Evolutionary conservation across 306 rosid genomes (phyloP).

Genomic region (Glycine tomentella): DNA sequence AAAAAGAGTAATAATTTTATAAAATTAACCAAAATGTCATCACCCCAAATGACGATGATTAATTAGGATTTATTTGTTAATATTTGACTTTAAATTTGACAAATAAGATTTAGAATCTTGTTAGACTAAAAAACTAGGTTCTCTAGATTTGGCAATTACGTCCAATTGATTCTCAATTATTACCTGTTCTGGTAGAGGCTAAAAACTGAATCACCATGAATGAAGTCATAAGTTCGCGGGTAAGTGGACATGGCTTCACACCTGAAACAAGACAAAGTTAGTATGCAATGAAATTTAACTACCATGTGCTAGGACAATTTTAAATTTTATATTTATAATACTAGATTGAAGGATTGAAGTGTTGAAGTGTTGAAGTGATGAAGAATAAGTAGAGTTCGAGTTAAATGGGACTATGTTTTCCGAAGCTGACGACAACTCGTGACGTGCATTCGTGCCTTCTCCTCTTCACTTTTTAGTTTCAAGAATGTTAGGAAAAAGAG

Average conservation of each 20-base stretch:
- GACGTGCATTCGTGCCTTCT: too few species aligned
- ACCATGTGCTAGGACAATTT: conserved; percentile 33
- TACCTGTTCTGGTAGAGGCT: conserved; percentile 82
- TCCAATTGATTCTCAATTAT: conserved; percentile 19
- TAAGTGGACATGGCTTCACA: too few species aligned
- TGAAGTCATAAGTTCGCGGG: conserved; percentile 92
- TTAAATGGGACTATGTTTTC: too few species aligned
- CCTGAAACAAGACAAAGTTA: conserved; percentile 57
- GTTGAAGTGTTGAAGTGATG: too few species aligned
- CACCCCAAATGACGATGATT: too few species aligned
- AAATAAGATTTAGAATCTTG: not conserved
- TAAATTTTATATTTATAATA: conserved; percentile 11
- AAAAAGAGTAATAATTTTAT: too few species aligned
- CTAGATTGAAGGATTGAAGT: conserved; percentile 19
- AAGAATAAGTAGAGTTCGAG: too few species aligned
- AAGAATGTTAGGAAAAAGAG: too few species aligned
- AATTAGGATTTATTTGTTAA: not conserved
- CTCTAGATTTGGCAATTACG: not conserved
- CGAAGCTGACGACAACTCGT: too few species aligned
- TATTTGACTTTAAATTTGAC: not conserved
- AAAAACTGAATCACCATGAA: conserved; percentile 85
- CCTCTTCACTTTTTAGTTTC: too few species aligned
- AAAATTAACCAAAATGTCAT: too few species aligned
- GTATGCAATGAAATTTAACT: conserved; percentile 31
- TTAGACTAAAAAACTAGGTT: not conserved